Evolutionary conservation across 2,329 filamentous ascomycete genomes (phyloP).

Genomic region (Meredithiella fracta): DNA sequence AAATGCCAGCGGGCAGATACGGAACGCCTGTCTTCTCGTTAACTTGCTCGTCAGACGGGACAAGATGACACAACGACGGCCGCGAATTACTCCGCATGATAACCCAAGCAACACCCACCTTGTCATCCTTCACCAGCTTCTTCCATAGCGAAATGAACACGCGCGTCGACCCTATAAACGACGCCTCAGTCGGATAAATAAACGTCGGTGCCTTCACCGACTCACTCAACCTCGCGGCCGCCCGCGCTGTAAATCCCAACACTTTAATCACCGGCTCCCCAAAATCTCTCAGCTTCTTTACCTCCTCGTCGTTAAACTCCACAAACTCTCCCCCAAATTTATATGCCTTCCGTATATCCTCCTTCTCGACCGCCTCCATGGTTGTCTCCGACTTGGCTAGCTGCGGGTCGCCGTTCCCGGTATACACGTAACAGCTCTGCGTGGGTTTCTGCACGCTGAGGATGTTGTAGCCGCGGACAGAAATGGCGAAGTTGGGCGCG

Average conservation of each 20-base stretch:
- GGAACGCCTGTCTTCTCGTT: slow-evolving; percentile 51
- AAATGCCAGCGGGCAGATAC: slow-evolving; percentile 65
- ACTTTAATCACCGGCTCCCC: slow-evolving; percentile 71
- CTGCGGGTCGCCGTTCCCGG: slow-evolving; percentile 70
- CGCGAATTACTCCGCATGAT: slow-evolving; percentile 66
- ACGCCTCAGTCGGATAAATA: slow-evolving; percentile 84
- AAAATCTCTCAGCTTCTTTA: slow-evolving; percentile 60
- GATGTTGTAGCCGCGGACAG: slow-evolving; percentile 83
- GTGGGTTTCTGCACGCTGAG: slow-evolving; percentile 70
- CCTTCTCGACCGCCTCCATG: slow-evolving; percentile 57
- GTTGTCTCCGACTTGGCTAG: slow-evolving; percentile 61
- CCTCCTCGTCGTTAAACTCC: slow-evolving; percentile 70
- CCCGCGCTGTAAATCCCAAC: slow-evolving; percentile 80
- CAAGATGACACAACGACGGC: slow-evolving; percentile 63
- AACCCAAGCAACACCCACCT: slow-evolving; percentile 80
- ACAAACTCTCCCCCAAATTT: slow-evolving; percentile 89
- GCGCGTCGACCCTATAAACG: slow-evolving; percentile 76
- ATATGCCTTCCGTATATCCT: slow-evolving; percentile 78
- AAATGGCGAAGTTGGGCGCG: slow-evolving; percentile 68
- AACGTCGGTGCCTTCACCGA: slow-evolving; percentile 76
- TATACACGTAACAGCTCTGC: slow-evolving; percentile 73
- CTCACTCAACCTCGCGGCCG: slow-evolving; percentile 63
- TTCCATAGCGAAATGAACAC: slow-evolving; percentile 85
- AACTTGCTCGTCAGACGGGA: slow-evolving; percentile 53
- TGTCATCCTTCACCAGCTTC: slow-evolving; percentile 63